Conservation (phyloP, 495 filamentous ascomycete species). For the Jackrogersella multiformis region DNA sequence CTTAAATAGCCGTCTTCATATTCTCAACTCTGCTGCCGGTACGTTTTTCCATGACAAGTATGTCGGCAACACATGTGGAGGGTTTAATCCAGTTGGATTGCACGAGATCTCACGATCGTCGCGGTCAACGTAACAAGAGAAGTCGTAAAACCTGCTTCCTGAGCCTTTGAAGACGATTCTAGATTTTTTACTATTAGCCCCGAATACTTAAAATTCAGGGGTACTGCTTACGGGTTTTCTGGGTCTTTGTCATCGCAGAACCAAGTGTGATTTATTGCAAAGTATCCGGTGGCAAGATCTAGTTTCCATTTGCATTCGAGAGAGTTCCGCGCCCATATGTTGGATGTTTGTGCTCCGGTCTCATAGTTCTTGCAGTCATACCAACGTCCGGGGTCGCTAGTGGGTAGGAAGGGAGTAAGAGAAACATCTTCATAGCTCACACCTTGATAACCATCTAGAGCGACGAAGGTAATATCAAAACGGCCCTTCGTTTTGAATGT, state of each 20-base stretch:
- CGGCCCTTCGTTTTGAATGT: slow-evolving; percentile 2
- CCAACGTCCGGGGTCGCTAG: slow-evolving; percentile 30
- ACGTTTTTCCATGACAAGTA: slow-evolving; percentile 26
- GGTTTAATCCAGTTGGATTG: slow-evolving; percentile 11
- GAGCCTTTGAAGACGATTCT: slow-evolving; percentile 28
- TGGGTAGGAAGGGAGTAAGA: slow-evolving; percentile 19
- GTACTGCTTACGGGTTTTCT: slow-evolving; percentile 28
- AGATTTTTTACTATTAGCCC: neutral
- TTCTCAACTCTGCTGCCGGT: slow-evolving; percentile 8
- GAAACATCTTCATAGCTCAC: slow-evolving; percentile 10
- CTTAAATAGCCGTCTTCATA: neutral
- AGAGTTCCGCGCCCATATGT: slow-evolving; percentile 17
- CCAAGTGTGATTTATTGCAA: slow-evolving; percentile 38
- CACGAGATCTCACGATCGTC: slow-evolving; percentile 19
- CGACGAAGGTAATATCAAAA: slow-evolving; percentile 10
- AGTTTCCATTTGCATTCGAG: slow-evolving; percentile 38
- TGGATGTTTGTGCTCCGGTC: neutral
- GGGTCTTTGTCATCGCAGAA: slow-evolving; percentile 37
- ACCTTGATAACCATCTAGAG: slow-evolving; percentile 20
- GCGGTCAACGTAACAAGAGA: slow-evolving; percentile 24
- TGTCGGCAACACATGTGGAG: slow-evolving; percentile 22
- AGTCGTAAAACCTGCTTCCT: slow-evolving; percentile 30
- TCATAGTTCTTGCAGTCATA: slow-evolving; percentile 26
- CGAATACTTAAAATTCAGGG: too few relatives aligned
- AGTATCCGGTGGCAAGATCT: slow-evolving; percentile 34